Base-by-base conservation (phyloP, 2,329 filamentous ascomycete species). In the Penicillium janthinellum region DNA sequence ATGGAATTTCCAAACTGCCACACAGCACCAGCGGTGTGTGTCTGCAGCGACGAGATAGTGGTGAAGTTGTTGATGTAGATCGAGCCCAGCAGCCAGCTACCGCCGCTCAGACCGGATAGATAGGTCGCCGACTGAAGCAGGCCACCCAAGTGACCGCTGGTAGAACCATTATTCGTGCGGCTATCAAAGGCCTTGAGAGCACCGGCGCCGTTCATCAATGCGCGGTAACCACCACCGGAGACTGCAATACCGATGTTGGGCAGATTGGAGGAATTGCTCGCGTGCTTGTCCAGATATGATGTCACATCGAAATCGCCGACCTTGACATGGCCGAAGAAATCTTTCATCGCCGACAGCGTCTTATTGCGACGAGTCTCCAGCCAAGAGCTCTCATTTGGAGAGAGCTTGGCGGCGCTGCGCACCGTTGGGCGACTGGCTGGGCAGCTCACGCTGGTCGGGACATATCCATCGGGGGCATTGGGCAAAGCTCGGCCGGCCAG, bases 171-270 rank as follows among this genome's bases (percentile, higher is more conserved):
- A 0, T 81, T 73, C 0, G 90, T 92, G 28, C 92, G 85, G 67
- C 78, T 85, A 73, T 96, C 92, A 65, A 92, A 93, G 1, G 92
- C 92, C 45, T 90, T 86, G 25, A 96, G 70, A 35, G 89, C 89
- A 64, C 92, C 92, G n/a, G 89, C 92, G 50, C 91, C 92, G 72
- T 90, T 94, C 80, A 94, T 81, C 79, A 96, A 81, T n/a, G 92
- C 92, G 63, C 92, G 84, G 74, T 95, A 96, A 41, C 92, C 92
- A 73, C 92, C 92, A 10, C 92, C 92, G 0, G 91, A 95, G 45
- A 90, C 81, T 10, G 92, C 90, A 64, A 96, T 85, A 15, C 83
- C 92, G 62, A 96, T 87, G 67, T 89, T 90, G 0, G 88, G 88
- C 22, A 89, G 68, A 2, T 81, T 79, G 15, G 82, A 82, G 0